phyloP scores from a whole-genome alignment of 2,329 filamentous ascomycete species.

The Ophiostoma triangulosporum region DNA sequence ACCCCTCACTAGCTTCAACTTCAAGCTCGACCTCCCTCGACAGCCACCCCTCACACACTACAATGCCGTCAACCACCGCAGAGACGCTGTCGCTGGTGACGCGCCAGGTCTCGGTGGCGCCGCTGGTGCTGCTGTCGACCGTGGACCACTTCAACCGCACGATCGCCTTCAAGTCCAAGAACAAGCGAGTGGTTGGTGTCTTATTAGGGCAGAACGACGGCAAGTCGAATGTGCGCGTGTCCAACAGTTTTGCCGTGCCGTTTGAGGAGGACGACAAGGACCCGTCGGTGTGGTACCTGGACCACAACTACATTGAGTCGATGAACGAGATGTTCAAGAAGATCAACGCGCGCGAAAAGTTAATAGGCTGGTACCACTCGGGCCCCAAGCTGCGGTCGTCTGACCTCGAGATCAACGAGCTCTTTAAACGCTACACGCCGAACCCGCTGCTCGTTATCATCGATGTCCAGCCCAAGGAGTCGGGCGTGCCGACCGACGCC shows the following conservation, averaged over 20 bases:
- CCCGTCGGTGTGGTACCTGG: conserved; percentile 95
- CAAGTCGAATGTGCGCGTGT: conserved; percentile 77
- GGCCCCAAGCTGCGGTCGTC: conserved; percentile 93
- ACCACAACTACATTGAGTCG: conserved; percentile 98
- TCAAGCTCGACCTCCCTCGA: background rate
- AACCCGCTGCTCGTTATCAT: conserved; percentile 96
- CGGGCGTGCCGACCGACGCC: conserved; percentile 92
- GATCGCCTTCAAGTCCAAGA: conserved; percentile 69
- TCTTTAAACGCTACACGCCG: conserved; percentile 97
- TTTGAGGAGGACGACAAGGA: conserved; percentile 99
- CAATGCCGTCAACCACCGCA: conserved; percentile 91
- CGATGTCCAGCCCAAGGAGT: conserved; percentile 95
- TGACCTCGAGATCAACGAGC: conserved; percentile 96
- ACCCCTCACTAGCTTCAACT: background rate
- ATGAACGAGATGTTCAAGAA: conserved; percentile 99
- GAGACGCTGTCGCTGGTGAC: conserved; percentile 92
- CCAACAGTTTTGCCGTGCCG: conserved; percentile 96
- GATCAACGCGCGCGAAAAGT: conserved; percentile 95
- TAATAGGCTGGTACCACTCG: conserved; percentile 99
- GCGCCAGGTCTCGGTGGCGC: conserved; percentile 90
- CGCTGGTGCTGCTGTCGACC: conserved; percentile 90
- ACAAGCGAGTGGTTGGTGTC: conserved; percentile 84
- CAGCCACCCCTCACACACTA: conserved; percentile 14
- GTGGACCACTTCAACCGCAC: conserved; percentile 97
- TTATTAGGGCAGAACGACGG: conserved; percentile 91